Evolutionary conservation across 495 filamentous ascomycete genomes (phyloP).

Genomic region (Penicillium arizonense): DNA sequence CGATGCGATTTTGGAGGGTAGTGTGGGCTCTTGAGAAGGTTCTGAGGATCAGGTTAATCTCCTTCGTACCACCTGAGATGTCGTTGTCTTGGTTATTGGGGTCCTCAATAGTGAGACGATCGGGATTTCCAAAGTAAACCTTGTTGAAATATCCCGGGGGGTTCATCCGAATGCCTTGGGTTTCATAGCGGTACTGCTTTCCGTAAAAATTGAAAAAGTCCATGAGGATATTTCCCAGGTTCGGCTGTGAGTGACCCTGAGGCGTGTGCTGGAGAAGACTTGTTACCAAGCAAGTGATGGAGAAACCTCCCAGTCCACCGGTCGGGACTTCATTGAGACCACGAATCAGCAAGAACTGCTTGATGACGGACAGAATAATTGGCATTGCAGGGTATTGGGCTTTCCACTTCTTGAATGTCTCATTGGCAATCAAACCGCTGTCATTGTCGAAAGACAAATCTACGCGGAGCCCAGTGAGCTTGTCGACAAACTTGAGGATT

Average conservation of each 20-base stretch:
- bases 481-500: constrained; percentile 86
- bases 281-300: constrained; percentile 89
- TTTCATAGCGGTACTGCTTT: constrained; percentile 65
- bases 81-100: constrained; percentile 83
- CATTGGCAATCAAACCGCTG: constrained; percentile 72
- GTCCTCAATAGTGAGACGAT: constrained; percentile 76
- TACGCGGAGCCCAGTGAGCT: constrained; percentile 67
- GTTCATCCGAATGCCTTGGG: constrained; percentile 68
- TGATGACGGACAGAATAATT: constrained; percentile 77
- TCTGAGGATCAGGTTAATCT: constrained; percentile 58
- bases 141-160: constrained; percentile 71
- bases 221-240: constrained; percentile 77
- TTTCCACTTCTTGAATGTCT: constrained; percentile 79
- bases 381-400: constrained; percentile 77
- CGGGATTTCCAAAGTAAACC: constrained; percentile 43
- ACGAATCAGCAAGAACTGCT: constrained; percentile 87
- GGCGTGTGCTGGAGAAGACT: constrained; percentile 79
- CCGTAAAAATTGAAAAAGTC: constrained; percentile 89
- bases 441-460: constrained; percentile 95
- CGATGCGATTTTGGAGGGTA: constrained; percentile 4
- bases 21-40: constrained; percentile 63
- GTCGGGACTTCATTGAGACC: constrained; percentile 85
- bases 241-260: constrained; percentile 55
- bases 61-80: constrained; percentile 76
- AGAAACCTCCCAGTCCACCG: constrained; percentile 93